Evolutionary conservation across 2,329 filamentous ascomycete species (phyloP), one percentile per base, ranked within the genome.

Genomic region (Sarocladium oryzae): DNA sequence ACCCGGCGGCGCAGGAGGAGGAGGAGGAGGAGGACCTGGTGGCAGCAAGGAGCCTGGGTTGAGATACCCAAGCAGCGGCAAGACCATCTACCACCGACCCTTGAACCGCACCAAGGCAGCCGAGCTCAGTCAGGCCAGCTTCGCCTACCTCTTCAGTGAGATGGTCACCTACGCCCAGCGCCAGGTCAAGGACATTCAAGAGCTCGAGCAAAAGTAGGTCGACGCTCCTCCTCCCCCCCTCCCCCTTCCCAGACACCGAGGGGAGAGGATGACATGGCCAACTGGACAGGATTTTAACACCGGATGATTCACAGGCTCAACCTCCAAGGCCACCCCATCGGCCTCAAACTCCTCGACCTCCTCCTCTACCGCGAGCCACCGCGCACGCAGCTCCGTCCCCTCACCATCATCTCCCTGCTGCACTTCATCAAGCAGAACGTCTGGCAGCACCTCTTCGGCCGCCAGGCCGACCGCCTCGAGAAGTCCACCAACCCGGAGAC

Each of bases 21-120:
- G 69, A 56, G 70, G 26, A 24, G 43, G 4, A 48, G 43, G 24
- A 21, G 43, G 75, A 56, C 61, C 69, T 23, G 66, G 70, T 53
- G 67, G 70, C 53, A 68, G 70, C 58, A 74, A 76, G 64, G 75
- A 77, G 57, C 66, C 77, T 30, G 85, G 88, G 23, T 84, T 99
- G 55, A 88, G 90, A 59, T 89, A 95, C 63, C 92, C 93, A 45
- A 88, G 88, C 52, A 95, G 84, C 68, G 89, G 90, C 73, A 97
- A 97, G 74, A 96, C 90, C 57, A 97, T 99, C 73, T 99, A 97
- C 75, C 90, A 96, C 75, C 82, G 93, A 51, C 90, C 95, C 55
- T 77, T 97, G 55, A 96, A 96, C 71, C 87, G 93, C 57, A 86
- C 85, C 61, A 88, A 89, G 67, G 89, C 88, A 60, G 81, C 88